Evolutionary conservation across 352 stramenopile species (phyloP).

Genomic region (Globisporangium cystogenes): DNA sequence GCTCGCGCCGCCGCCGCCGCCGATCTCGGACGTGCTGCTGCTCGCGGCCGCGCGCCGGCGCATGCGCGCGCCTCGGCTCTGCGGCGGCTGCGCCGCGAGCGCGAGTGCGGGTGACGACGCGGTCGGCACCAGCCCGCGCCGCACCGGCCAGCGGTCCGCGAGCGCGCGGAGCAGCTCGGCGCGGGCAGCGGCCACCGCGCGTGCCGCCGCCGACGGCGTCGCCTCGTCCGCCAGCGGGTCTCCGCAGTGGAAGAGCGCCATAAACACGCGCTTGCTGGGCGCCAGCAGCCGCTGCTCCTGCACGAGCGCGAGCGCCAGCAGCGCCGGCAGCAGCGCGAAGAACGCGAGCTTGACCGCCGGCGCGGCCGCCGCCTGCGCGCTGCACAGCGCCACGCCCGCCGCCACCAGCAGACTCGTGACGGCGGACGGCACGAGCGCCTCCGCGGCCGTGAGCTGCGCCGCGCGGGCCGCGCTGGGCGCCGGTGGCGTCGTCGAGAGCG

Average conservation of each 20-base stretch:
- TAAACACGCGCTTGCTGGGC: slow-evolving; percentile 24
- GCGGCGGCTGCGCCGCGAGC: slow-evolving; percentile 7
- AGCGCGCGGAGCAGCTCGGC: slow-evolving; percentile 39
- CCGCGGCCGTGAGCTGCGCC: slow-evolving; percentile 5
- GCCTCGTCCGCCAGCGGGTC: slow-evolving; percentile 13
- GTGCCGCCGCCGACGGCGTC: slow-evolving; percentile 8
- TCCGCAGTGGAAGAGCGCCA: slow-evolving; percentile 1
- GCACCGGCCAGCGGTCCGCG: slow-evolving; percentile 31
- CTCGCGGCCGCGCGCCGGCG: slow-evolving; percentile 3
- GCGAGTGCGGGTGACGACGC: slow-evolving; percentile 15
- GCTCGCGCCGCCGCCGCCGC: slow-evolving; percentile 12
- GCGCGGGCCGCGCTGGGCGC: neutral
- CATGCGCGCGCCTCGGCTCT: slow-evolving; percentile 1
- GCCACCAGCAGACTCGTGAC: slow-evolving; percentile 17
- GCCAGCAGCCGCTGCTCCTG: slow-evolving; percentile 32
- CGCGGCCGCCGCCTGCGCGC: slow-evolving; percentile 11
- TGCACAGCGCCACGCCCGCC: slow-evolving; percentile 5
- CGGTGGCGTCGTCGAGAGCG: neutral
- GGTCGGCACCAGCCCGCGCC: slow-evolving; percentile 2
- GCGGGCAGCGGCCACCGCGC: slow-evolving; percentile 23
- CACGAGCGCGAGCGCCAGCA: slow-evolving; percentile 34
- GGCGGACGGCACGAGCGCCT: slow-evolving; percentile 19
- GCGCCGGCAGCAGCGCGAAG: slow-evolving; percentile 43
- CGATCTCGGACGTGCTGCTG: slow-evolving; percentile 6
- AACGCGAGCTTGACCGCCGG: slow-evolving; percentile 33